Evolutionary conservation across 208 protist genomes (phyloP).

Genomic region (Leishmania lainsoni): DNA sequence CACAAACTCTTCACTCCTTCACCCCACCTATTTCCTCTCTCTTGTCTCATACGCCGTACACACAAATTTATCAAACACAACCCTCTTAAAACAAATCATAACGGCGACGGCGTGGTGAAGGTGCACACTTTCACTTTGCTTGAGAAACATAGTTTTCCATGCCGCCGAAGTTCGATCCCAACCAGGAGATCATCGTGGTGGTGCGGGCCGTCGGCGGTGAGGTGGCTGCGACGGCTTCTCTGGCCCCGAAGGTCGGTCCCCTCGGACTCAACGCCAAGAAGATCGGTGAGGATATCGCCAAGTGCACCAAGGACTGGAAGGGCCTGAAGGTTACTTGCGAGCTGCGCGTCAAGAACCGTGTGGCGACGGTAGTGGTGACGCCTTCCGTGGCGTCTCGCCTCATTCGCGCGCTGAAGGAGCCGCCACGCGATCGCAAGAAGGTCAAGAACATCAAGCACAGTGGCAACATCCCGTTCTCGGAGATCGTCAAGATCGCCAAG

Average conservation of each 20-base stretch:
- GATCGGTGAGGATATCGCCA: constrained; percentile 99
- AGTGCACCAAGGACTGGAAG: constrained; percentile 99
- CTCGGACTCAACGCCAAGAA: constrained; percentile 99
- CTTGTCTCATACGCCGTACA: neutral
- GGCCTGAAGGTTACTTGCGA: constrained; percentile 98
- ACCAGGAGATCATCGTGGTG: constrained; percentile 95
- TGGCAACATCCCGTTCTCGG: constrained; percentile 98
- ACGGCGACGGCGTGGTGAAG: neutral
- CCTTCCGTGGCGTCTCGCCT: constrained; percentile 97
- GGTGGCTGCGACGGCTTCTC: constrained; percentile 95
- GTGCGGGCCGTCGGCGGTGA: constrained; percentile 98
- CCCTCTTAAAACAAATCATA: neutral
- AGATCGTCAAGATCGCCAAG: constrained; percentile 98
- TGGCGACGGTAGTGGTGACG: constrained; percentile 96
- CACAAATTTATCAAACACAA: neutral
- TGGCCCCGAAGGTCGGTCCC: constrained; percentile 99
- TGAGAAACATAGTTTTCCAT: constrained; percentile 76
- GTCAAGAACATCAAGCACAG: constrained; percentile 99
- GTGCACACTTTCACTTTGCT: constrained; percentile 29
- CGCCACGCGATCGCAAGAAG: constrained; percentile 99
- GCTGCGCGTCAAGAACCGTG: constrained; percentile 98
- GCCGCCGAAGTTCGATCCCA: constrained; percentile 99
- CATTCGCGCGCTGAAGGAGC: constrained; percentile 99
- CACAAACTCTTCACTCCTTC: neutral
- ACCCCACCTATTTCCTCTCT: neutral